phyloP scores from a whole-genome alignment of 768 basidiomycete genomes.

The Amanita phalloides region DNA sequence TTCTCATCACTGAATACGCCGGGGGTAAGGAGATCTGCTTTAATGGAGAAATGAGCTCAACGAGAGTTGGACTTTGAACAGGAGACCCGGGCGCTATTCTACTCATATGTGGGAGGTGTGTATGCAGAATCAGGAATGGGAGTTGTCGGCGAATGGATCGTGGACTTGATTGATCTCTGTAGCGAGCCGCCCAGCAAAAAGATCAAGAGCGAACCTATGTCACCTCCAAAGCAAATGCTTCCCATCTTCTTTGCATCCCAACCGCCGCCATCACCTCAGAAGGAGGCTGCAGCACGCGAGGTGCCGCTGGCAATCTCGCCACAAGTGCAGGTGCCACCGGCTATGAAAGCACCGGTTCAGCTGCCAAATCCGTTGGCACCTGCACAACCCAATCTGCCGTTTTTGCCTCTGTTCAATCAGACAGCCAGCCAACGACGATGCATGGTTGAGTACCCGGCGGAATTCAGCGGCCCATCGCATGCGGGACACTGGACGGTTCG shows the following conservation, averaged over 20 bases:
- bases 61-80: conserved; percentile 14
- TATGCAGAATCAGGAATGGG: conserved; percentile 43
- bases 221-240: conserved; percentile 12
- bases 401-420: conserved; percentile 68
- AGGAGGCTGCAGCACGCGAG: not conserved
- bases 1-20: conserved; percentile 22
- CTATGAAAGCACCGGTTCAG: conserved; percentile 9
- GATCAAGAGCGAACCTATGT: conserved; percentile 26
- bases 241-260: conserved; percentile 24
- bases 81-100: conserved; percentile 50
- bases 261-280: conserved; percentile 17
- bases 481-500: conserved; percentile 56
- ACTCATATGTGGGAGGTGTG: conserved; percentile 59
- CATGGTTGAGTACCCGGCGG: conserved; percentile 46
- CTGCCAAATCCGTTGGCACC: conserved; percentile 49
- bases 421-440: conserved; percentile 57
- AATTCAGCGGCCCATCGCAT: conserved; percentile 56
- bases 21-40: conserved; percentile 24
- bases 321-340: conserved; percentile 9
- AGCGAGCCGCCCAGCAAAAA: conserved; percentile 24
- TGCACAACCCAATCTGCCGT: conserved; percentile 52
- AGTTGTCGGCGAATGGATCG: conserved; percentile 48
- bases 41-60: conserved; percentile 6
- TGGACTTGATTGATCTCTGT: conserved; percentile 23
- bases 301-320: not conserved